A percentile compares a stretch with the other conserved stretches of the same genome.
Conservation (phyloP, 2,329 filamentous ascomycete species). For the Penicillium sp. region DNA sequence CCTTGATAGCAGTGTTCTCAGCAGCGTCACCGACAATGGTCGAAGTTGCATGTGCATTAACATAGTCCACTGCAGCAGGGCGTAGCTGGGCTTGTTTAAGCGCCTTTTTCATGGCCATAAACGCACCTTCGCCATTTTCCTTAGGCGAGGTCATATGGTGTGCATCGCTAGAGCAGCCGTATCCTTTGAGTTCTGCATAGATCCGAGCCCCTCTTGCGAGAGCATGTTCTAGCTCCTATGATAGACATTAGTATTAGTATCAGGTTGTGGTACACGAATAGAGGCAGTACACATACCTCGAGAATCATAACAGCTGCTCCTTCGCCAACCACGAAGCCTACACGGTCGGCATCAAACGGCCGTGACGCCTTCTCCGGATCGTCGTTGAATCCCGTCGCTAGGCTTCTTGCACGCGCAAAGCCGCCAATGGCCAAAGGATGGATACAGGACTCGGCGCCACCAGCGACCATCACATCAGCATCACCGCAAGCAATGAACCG, state of each 20-base stretch:
- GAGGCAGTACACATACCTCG: constrained; percentile 53
- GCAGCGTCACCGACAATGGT: constrained; percentile 82
- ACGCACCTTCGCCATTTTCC: constrained; percentile 76
- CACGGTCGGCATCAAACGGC: constrained; percentile 77
- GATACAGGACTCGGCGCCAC: constrained; percentile 91
- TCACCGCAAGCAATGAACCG: constrained; percentile 88
- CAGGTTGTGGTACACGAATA: background rate
- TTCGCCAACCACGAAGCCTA: constrained; percentile 90
- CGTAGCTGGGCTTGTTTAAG: constrained; percentile 68
- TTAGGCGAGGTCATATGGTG: constrained; percentile 90
- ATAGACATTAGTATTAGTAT: background rate
- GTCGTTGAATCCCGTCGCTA: constrained; percentile 78
- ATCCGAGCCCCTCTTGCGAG: constrained; percentile 73
- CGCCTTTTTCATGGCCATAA: constrained; percentile 80
- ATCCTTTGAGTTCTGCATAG: constrained; percentile 85
- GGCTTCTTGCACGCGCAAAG: constrained; percentile 81
- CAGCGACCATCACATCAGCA: constrained; percentile 93
- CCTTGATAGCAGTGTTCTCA: constrained; percentile 78
- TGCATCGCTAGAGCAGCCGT: constrained; percentile 87
- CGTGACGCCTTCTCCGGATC: constrained; percentile 69
- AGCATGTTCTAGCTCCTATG: constrained; percentile 77
- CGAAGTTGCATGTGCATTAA: constrained; percentile 94
- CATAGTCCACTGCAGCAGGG: constrained; percentile 75
- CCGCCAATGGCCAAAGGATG: constrained; percentile 90
- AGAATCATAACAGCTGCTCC: constrained; percentile 84